Percentiles rank a stretch among this genome's conserved stretches.
These are phyloP conservation scores for Selenicereus undatus DNA, from an alignment of 148 eudicot species.

Conservation along the genomic window DNA sequence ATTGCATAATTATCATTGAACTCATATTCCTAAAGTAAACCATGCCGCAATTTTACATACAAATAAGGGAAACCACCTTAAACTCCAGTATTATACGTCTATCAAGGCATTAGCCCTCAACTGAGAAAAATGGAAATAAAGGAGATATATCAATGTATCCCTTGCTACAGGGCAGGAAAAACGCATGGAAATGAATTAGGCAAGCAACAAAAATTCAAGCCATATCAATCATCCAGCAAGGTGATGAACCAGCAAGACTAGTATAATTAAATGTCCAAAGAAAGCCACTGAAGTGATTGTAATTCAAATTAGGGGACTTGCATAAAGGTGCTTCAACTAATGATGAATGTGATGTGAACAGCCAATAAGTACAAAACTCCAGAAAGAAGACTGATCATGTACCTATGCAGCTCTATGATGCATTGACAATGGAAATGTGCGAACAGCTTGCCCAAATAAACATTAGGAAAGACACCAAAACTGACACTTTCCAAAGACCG, in stretches of 20 bases:
- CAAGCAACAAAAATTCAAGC: too few species aligned
- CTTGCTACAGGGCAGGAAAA: too few species aligned
- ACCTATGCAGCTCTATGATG: neutral
- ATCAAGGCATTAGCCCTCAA: conserved; percentile 2
- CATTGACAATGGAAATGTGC: neutral
- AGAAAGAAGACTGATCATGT: neutral
- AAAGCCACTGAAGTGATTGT: neutral
- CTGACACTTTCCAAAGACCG: neutral
- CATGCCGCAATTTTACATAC: neutral
- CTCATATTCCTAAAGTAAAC: neutral
- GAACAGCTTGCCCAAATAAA: neutral
- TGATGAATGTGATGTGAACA: neutral
- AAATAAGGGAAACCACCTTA: too few species aligned
- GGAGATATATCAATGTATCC: neutral
- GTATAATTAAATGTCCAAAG: neutral
- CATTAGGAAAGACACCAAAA: neutral
- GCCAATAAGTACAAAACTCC: neutral
- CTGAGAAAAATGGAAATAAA: neutral
- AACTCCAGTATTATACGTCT: neutral
- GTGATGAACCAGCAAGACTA: neutral
- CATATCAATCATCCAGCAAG: neutral
- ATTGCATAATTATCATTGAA: neutral
- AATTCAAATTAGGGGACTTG: neutral
- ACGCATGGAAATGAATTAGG: too few species aligned
- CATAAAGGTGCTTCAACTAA: neutral